Conservation (phyloP, 192 early-diverging fungal species). For the Backusella australiensis region DNA sequence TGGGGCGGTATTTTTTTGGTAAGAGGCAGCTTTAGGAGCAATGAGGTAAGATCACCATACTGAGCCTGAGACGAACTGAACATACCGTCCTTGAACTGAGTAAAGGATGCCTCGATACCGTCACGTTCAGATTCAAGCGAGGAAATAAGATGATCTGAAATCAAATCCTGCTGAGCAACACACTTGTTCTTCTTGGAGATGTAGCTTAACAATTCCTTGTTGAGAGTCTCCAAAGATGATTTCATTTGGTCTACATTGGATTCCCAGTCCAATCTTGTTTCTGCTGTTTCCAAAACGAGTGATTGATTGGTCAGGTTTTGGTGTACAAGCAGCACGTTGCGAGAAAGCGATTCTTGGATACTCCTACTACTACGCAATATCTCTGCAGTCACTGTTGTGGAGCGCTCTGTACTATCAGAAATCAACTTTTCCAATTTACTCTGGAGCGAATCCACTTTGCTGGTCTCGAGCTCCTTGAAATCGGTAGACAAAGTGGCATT, state of each 20-base stretch:
- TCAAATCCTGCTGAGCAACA: conserved; percentile 14
- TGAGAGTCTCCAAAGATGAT: background rate
- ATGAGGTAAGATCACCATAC: background rate
- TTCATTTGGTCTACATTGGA: background rate
- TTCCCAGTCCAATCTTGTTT: conserved; percentile 11
- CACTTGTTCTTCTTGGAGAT: conserved; percentile 17
- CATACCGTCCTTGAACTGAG: background rate
- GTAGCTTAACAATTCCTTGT: background rate
- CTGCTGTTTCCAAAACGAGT: background rate
- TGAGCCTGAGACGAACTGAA: background rate
- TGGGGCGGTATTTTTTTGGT: background rate
- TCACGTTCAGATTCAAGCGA: background rate
- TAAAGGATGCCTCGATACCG: background rate
- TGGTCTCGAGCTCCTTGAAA: background rate
- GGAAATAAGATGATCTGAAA: background rate
- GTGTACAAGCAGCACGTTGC: background rate
- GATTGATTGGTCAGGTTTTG: background rate
- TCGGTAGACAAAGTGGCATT: background rate
- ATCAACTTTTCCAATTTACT: background rate
- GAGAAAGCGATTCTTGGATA: background rate
- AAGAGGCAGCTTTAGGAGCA: background rate
- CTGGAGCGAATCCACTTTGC: background rate
- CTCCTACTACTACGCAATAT: background rate
- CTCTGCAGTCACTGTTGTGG: background rate
- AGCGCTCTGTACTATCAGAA: background rate